Percentiles rank a stretch among this genome's conserved stretches.
Conservation (phyloP, 2,329 filamentous ascomycete species). For the Sclerotinia sclerotiorum region DNA sequence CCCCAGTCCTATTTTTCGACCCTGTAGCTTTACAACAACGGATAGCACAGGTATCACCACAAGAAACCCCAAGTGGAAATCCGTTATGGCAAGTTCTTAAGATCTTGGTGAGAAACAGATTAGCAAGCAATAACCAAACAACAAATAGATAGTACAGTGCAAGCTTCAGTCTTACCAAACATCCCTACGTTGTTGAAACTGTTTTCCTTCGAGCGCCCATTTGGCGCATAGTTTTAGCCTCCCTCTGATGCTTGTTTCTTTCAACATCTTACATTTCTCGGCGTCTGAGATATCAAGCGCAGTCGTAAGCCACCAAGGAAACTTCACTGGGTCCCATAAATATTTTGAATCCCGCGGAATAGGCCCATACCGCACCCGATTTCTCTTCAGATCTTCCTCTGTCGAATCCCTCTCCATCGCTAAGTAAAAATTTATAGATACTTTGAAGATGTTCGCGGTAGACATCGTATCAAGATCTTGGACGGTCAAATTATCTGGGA, state of each 20-base stretch:
- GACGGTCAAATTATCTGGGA: constrained; percentile 1
- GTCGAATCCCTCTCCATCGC: neutral
- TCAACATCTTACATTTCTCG: constrained; percentile 76
- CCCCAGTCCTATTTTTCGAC: too few species aligned
- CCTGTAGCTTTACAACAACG: too few species aligned
- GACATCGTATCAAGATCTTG: constrained; percentile 48
- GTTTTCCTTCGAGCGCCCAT: constrained; percentile 58
- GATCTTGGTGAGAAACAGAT: neutral
- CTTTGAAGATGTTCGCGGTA: constrained; percentile 46
- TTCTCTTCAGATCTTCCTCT: constrained; percentile 60
- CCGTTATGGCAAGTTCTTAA: too few species aligned
- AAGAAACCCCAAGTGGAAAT: too few species aligned
- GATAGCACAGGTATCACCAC: too few species aligned
- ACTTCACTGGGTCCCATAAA: constrained; percentile 62
- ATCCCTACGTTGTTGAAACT: neutral
- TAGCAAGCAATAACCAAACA: neutral
- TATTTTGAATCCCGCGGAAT: neutral
- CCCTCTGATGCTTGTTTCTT: constrained; percentile 73
- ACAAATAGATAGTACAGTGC: neutral
- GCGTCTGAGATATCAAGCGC: constrained; percentile 74
- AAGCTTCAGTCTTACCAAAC: neutral
- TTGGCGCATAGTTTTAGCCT: constrained; percentile 77
- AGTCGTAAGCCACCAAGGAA: constrained; percentile 89
- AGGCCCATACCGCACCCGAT: constrained; percentile 70
- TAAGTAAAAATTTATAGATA: too few species aligned